A percentile compares a stretch with the other conserved stretches of the same genome.
These are phyloP conservation scores for Linnemannia zychae DNA, from an alignment of 192 early-diverging fungal species.

Conservation along the genomic window DNA sequence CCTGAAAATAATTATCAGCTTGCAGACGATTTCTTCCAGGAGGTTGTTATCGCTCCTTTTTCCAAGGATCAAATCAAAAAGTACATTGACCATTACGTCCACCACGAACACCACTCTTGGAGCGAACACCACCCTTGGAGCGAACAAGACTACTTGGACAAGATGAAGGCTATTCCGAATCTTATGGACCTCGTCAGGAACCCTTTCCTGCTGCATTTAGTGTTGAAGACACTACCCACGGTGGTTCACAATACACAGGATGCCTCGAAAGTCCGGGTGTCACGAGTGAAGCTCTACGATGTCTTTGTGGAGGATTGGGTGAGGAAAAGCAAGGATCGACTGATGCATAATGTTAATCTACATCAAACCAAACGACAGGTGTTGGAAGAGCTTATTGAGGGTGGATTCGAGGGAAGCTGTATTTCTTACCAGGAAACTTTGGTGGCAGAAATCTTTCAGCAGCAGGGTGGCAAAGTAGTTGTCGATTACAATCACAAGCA, in stretches of 20 bases:
- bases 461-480: neutral
- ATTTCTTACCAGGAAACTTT: neutral
- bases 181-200: constrained; percentile 1
- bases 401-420: neutral
- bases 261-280: neutral
- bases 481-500: neutral
- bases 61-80: neutral
- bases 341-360: neutral
- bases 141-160: neutral
- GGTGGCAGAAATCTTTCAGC: neutral
- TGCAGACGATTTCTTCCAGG: neutral
- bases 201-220: neutral
- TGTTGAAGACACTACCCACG: neutral
- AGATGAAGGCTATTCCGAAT: neutral
- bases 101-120: neutral
- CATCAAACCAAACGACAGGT: neutral
- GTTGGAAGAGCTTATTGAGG: neutral
- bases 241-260: neutral
- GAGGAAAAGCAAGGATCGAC: neutral
- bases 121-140: neutral
- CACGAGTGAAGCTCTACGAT: neutral
- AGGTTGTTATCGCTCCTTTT: neutral
- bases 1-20: too few species aligned
- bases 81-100: neutral
- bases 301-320: neutral